Conservation (phyloP, 345 rosid species). For the Triadica sebifera region DNA sequence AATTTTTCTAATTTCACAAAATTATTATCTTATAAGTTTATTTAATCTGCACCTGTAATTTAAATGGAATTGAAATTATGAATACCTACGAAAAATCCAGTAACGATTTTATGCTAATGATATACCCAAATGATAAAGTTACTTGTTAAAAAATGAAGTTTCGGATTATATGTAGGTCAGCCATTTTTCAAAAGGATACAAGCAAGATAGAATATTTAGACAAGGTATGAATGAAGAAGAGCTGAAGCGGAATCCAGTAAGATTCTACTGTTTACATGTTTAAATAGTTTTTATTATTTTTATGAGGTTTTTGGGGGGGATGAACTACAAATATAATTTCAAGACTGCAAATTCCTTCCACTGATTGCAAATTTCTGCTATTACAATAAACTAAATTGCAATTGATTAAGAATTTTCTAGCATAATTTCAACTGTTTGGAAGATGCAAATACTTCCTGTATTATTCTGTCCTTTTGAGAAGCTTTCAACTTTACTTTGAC, state of each 20-base stretch:
- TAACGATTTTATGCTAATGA: no score
- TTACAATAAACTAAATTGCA: not conserved
- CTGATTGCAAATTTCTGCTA: not conserved
- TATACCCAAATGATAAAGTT: no score
- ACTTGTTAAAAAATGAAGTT: no score
- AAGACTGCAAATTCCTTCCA: not conserved
- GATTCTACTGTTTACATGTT: constrained; percentile 9
- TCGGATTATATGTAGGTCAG: constrained; percentile 67
- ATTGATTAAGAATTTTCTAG: not conserved
- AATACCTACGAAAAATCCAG: no score
- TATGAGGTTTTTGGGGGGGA: not conserved
- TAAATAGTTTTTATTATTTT: not conserved
- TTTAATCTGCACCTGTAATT: no score
- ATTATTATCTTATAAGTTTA: no score
- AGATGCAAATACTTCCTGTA: not conserved
- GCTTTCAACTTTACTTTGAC: not conserved
- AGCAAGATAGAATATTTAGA: constrained; percentile 71
- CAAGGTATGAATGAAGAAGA: constrained; percentile 88
- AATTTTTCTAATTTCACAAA: no score
- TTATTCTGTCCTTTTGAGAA: not conserved
- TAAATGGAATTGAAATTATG: no score
- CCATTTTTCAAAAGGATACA: constrained; percentile 87
- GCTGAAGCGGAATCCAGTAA: constrained; percentile 71
- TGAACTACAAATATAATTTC: no score
- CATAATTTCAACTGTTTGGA: not conserved